A percentile compares a stretch with the other conserved stretches of the same genome.
Conservation (phyloP, 495 filamentous ascomycete species). For the Hypoxylon trugodes region DNA sequence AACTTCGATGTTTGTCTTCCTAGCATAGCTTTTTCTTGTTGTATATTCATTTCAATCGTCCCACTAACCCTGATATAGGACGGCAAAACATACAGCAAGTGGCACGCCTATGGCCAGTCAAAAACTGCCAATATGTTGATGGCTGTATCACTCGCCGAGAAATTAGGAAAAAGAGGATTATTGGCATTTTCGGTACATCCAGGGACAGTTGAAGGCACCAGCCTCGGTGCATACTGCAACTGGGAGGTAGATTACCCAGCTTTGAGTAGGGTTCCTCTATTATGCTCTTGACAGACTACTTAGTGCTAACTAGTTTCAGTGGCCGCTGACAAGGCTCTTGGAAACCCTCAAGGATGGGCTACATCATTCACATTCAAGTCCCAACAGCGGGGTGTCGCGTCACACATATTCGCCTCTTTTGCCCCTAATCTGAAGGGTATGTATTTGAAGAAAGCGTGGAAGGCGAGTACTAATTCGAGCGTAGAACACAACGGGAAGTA, state of each 20-base stretch:
- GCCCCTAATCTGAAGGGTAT: background rate
- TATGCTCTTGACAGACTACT: background rate
- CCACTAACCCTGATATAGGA: too few relatives aligned
- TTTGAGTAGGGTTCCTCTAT: background rate
- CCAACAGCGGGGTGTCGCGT: background rate
- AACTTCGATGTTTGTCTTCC: too few relatives aligned
- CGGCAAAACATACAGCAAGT: background rate
- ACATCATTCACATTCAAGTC: background rate
- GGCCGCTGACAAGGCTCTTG: background rate
- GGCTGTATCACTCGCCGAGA: constrained; percentile 51
- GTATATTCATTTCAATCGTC: too few relatives aligned
- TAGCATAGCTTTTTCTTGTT: too few relatives aligned
- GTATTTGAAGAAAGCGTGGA: background rate
- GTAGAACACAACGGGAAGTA: background rate
- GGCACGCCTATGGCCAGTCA: background rate
- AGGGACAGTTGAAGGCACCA: background rate
- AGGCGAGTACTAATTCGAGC: background rate
- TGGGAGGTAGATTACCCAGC: background rate
- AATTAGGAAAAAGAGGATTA: constrained; percentile 5
- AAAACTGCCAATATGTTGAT: constrained; percentile 60
- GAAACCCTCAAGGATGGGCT: background rate
- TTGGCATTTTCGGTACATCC: background rate
- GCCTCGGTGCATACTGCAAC: background rate
- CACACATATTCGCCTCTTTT: background rate
- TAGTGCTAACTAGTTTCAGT: background rate